Base-by-base conservation (phyloP, 495 filamentous ascomycete genomes). In the Glonium stellatum region DNA sequence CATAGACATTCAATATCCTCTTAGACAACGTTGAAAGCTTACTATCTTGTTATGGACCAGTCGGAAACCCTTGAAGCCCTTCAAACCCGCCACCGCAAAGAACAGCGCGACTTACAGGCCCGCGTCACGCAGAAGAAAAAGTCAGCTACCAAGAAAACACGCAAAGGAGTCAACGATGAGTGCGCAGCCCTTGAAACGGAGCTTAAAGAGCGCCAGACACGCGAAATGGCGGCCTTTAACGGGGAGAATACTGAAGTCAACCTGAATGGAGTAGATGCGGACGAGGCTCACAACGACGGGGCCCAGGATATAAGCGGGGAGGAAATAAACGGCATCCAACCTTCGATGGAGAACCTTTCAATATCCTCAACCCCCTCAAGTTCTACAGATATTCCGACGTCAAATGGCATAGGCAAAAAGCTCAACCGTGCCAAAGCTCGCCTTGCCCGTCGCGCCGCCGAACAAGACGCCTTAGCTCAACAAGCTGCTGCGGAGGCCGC, bases 111-210 rank as follows among this genome's bases (percentile, higher is more conserved):
- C 42, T 79, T 98, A 21, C 87, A 92, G 75, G 77, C 81, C 37
- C 83, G 85, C 23, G 85, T 93, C 62, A 96, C 89, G 6, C 90
- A 89, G 75, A 96, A 96, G 77, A 97, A 96, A 77, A 97, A 96
- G 76, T 81, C 84, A 55, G 91, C 93, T 25, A 93, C 87, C 39
- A 98, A 97, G 76, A 97, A 96, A 80, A 97, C 90, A 15, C 83
- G 93, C 34, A 95, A 90, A 73, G 86, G 86, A 42, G 79, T 97
- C 64, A 91, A 88, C 66, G 84, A 90, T 62, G 74, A 76, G 54
- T 76, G 74, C 58, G 71, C 63, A 8, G 39, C 49, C 4, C 69
- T 76, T 5, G 74, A 76, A 47, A 56, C 47, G 4, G 70, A 73
- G 59, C 59, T 74, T 21, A 71, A 70, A 52, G 69, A 69, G 44